phyloP scores from a whole-genome alignment of 2,329 filamentous ascomycete genomes.

The Cryphonectria radicalis region DNA sequence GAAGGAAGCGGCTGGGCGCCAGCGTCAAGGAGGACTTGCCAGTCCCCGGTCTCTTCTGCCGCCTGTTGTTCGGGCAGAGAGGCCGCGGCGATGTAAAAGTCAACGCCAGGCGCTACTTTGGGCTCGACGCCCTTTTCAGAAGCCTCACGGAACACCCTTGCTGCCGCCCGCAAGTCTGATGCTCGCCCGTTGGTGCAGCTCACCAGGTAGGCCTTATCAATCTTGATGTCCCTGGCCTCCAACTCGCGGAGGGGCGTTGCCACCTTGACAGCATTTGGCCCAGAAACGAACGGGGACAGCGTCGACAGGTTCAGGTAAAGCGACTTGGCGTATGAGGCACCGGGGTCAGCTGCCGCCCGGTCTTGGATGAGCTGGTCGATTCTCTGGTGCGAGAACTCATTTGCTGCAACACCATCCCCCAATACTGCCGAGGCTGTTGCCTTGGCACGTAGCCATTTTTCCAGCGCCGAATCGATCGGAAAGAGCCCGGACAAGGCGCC shows the following conservation, averaged over 20 bases:
- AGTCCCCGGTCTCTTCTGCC: conserved; percentile 82
- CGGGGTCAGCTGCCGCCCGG: conserved; percentile 71
- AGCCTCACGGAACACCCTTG: conserved; percentile 82
- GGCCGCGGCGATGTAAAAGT: conserved; percentile 89
- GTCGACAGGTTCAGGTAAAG: conserved; percentile 83
- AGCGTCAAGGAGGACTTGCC: conserved; percentile 78
- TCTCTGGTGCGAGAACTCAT: conserved; percentile 71
- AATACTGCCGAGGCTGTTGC: conserved; percentile 70
- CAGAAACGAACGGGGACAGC: conserved; percentile 80
- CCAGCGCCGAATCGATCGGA: conserved; percentile 39
- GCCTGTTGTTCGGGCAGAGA: conserved; percentile 75
- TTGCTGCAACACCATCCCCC: conserved; percentile 55
- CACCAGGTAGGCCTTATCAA: conserved; percentile 95
- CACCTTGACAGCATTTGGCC: conserved; percentile 90
- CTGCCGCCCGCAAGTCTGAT: conserved; percentile 81
- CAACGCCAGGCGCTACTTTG: conserved; percentile 75
- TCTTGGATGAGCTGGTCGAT: conserved; percentile 75
- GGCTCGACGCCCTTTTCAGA: conserved; percentile 62
- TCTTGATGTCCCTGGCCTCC: conserved; percentile 71
- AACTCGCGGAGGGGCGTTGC: conserved; percentile 78
- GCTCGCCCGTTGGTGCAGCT: conserved; percentile 89
- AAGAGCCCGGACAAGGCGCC: conserved; percentile 43
- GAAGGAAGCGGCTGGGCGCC: conserved; percentile 71
- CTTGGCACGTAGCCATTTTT: conserved; percentile 74
- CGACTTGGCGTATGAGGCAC: conserved; percentile 80